Conservation (phyloP, 1,284 basidiomycete genomes). For the Microbotryum saponariae region DNA sequence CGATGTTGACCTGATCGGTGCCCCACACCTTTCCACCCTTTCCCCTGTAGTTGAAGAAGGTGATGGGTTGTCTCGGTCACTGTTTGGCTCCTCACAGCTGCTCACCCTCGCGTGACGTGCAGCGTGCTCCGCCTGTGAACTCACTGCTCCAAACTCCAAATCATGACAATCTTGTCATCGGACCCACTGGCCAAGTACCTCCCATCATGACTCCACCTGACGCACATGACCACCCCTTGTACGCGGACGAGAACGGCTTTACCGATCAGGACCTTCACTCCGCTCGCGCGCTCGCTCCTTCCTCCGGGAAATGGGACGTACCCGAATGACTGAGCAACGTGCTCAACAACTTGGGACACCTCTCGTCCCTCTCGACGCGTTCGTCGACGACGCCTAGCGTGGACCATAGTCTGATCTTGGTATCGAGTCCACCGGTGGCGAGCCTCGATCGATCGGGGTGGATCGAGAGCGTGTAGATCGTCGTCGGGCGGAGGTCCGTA, state of each 20-base stretch:
- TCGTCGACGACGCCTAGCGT: conserved; percentile 81
- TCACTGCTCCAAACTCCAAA: conserved; percentile 95
- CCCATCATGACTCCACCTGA: conserved; percentile 94
- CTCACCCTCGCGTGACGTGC: no score
- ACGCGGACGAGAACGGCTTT: no score
- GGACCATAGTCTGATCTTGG: conserved; percentile 95
- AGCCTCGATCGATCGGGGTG: conserved; percentile 93
- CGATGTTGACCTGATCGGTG: conserved; percentile 87
- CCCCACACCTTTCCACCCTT: conserved; percentile 83
- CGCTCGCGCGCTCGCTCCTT: no score
- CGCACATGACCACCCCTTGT: no score
- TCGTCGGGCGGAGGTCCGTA: conserved; percentile 35
- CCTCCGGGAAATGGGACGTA: conserved; percentile 25
- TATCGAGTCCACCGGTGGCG: conserved; percentile 86
- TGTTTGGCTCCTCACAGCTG: no score
- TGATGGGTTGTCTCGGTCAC: no score
- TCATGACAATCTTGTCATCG: conserved; percentile 89
- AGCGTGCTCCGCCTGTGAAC: conserved; percentile 38
- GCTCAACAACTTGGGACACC: conserved; percentile 74
- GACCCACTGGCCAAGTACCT: conserved; percentile 91
- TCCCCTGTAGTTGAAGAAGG: conserved; percentile 45
- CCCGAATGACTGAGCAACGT: conserved; percentile 88
- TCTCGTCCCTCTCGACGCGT: conserved; percentile 60
- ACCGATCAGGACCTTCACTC: no score
- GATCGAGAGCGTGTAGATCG: conserved; percentile 87